Evolutionary conservation across 305 asterid genomes (phyloP), one percentile per base, ranked within the genome.

Genomic region (Fraxinus nigra): DNA sequence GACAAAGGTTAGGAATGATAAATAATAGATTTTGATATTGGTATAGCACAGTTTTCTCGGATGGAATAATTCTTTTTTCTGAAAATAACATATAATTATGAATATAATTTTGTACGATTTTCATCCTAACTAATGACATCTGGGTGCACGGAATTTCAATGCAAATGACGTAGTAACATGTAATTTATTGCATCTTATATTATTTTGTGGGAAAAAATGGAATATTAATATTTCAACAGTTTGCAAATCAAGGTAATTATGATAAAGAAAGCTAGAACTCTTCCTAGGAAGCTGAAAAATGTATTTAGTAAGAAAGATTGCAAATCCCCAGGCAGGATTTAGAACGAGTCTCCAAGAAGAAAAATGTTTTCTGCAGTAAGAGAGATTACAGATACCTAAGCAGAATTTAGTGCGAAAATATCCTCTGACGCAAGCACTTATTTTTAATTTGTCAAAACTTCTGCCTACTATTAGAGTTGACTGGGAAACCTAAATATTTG

Each of bases 21-120:
- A 6, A 81, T 48, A 48, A 32, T 32, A 76, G 65, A 67, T 74
- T 75, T 72, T 63, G 72, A 33, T 54, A 46, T 51, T 78, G 56
- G 38, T 79, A 80, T 61, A 51, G 73, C 54, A 30, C 75, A 77
- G 33, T 26, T 77, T 63, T 79, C 78, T 30, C 22, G 28, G 61
- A 72, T 37, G 59, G 20, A 35, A n/a, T 20, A 7, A 61, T 6
- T 35, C 24, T 28, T 77, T 76, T 10, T 48, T 48, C 24, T 43
- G 40, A 14, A 20, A 35, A 43, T 43, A 77, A 51, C 72, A 46
- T 61, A 73, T 54, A 48, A 26, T 65, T 65, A 9, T 24, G 33
- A 22, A 65, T 9, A 65, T 67, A 26, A 67, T 67, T 67, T 67
- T 67, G 34, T 28, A 26, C 38, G 9, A 67, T 14, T 30, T 67